Percentiles rank a stretch among this genome's conserved stretches.
Evolutionary conservation across 352 stramenopile genomes (phyloP).

Genomic region (Pythium guiyangense): DNA sequence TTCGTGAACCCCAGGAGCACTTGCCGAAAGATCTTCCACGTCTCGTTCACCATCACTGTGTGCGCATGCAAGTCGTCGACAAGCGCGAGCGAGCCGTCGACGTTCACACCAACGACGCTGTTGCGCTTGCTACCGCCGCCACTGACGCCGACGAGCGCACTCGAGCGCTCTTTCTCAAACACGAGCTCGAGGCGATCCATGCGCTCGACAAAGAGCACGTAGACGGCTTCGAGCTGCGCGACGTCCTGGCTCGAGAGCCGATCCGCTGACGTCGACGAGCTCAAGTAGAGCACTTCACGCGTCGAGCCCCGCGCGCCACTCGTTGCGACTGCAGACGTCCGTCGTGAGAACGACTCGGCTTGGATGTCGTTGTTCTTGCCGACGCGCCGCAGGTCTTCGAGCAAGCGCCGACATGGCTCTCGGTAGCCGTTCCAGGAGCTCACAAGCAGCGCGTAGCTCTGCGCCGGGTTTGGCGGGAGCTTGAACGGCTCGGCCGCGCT

Average conservation of each 20-base stretch:
- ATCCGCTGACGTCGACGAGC: constrained; percentile 33
- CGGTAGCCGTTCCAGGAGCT: constrained; percentile 58
- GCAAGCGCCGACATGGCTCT: constrained; percentile 28
- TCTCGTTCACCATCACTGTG: constrained; percentile 45
- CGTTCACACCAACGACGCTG: constrained; percentile 20
- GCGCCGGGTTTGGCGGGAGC: constrained; percentile 23
- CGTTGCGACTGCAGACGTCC: constrained; percentile 2
- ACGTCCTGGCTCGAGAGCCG: constrained; percentile 63
- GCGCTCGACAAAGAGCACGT: constrained; percentile 50
- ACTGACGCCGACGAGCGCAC: too few species aligned
- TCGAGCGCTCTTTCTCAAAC: constrained; percentile 9
- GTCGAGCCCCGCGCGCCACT: constrained; percentile 11
- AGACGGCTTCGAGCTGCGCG: constrained; percentile 51
- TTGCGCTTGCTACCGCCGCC: background rate
- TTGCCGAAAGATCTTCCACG: constrained; percentile 73
- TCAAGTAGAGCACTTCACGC: constrained; percentile 45
- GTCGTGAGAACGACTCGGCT: constrained; percentile 30
- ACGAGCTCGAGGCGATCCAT: constrained; percentile 38
- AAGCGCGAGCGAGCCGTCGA: constrained; percentile 19
- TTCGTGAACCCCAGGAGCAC: constrained; percentile 59
- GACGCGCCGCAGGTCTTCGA: constrained; percentile 51
- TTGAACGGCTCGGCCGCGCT: constrained; percentile 30
- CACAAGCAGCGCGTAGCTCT: constrained; percentile 53
- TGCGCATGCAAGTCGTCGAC: constrained; percentile 32
- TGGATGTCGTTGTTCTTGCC: constrained; percentile 68